Evolutionary conservation across 306 rosid genomes (phyloP).

Genomic region (Glycine latifolia): DNA sequence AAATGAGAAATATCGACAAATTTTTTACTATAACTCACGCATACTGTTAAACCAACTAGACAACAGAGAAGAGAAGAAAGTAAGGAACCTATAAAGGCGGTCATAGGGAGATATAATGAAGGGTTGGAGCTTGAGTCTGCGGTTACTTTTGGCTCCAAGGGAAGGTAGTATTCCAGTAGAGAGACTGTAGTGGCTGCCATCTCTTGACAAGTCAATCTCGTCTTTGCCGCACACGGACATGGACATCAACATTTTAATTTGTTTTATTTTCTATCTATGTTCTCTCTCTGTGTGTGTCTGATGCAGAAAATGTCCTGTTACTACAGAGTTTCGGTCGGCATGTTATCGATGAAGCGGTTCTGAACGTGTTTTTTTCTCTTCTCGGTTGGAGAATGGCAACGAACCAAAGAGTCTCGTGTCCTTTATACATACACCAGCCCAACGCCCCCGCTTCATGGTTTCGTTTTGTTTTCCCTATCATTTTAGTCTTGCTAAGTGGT

Average conservation of each 20-base stretch:
- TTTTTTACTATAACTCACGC: too few species aligned
- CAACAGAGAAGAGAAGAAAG: too few species aligned
- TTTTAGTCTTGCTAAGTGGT: too few species aligned
- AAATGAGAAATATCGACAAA: background rate
- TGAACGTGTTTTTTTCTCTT: background rate
- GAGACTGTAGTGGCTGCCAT: conserved; percentile 86
- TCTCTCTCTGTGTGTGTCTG: background rate
- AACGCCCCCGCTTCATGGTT: background rate
- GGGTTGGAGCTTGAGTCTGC: conserved; percentile 59
- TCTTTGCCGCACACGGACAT: conserved; percentile 64
- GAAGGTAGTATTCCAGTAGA: conserved; percentile 82
- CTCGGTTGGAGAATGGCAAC: background rate
- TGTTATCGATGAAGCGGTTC: background rate
- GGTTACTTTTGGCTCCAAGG: conserved; percentile 77
- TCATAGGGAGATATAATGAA: conserved; percentile 74
- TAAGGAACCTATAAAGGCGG: conserved; percentile 76
- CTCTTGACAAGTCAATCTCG: conserved; percentile 74
- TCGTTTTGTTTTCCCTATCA: too few species aligned
- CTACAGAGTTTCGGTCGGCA: background rate
- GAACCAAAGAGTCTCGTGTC: background rate
- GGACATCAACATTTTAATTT: conserved; percentile 45
- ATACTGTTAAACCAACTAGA: too few species aligned
- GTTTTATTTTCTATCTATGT: background rate
- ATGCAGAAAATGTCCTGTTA: background rate
- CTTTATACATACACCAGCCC: background rate